A percentile compares a stretch with the other conserved stretches of the same genome.
phyloP scores from a whole-genome alignment of 495 filamentous ascomycete genomes.

The Amphirosellinia nigrospora region DNA sequence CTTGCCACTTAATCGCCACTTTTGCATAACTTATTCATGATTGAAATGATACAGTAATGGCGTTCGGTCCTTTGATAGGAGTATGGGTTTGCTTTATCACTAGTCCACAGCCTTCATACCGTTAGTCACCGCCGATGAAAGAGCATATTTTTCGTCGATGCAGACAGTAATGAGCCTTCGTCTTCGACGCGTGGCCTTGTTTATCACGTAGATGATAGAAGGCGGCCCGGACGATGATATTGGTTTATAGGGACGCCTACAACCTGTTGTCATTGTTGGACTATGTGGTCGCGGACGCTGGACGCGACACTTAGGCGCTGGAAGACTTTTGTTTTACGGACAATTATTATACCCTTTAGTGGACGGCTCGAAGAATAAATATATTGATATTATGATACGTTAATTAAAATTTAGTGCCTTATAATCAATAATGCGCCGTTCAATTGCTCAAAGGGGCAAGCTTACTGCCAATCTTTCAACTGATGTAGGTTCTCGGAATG shows the following conservation, averaged over 20 bases:
- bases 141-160: background rate
- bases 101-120: background rate
- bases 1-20: background rate
- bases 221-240: background rate
- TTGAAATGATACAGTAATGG: slow-evolving; percentile 21
- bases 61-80: slow-evolving; percentile 18
- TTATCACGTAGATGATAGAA: background rate
- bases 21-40: slow-evolving; percentile 26
- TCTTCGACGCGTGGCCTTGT: background rate
- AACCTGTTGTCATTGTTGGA: slow-evolving; percentile 13
- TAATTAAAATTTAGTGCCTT: background rate
- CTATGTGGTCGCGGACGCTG: background rate
- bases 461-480: background rate
- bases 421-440: background rate
- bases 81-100: slow-evolving; percentile 6
- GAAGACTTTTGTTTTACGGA: slow-evolving; percentile 13
- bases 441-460: background rate
- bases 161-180: background rate
- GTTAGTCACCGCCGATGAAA: background rate
- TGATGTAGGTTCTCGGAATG: background rate
- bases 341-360: slow-evolving; percentile 26
- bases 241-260: slow-evolving; percentile 12
- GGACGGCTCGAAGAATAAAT: slow-evolving; percentile 5
- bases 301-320: slow-evolving; percentile 7
- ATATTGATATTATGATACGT: slow-evolving; percentile 9